These are phyloP conservation scores for Brassica hybrid DNA, from an alignment of 441 rosid species.

Conservation along the genomic window DNA sequence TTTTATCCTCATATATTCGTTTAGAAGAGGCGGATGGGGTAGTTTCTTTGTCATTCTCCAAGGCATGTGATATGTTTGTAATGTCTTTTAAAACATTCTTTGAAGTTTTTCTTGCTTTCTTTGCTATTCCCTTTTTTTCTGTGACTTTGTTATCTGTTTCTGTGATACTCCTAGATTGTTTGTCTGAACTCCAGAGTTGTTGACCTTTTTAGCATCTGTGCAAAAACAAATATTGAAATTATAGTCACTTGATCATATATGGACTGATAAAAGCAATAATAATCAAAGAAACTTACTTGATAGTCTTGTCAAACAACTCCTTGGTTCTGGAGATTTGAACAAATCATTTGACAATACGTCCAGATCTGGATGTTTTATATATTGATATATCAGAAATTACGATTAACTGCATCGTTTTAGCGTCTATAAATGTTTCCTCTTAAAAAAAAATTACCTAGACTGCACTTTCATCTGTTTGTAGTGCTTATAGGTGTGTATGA, in stretches of 20 bases:
- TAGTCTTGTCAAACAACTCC: not conserved
- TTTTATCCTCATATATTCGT: not conserved
- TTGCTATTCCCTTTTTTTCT: not conserved
- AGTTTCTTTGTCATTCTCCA: not conserved
- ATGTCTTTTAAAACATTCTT: not conserved
- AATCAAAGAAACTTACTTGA: too few relatives aligned
- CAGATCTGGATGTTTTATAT: too few relatives aligned
- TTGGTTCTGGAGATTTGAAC: not conserved
- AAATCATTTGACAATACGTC: not conserved
- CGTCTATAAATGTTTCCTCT: too few relatives aligned
- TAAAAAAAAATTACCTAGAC: not conserved
- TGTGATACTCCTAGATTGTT: not conserved
- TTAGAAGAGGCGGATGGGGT: not conserved
- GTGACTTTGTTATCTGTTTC: not conserved
- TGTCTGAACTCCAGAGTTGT: not conserved
- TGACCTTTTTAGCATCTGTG: not conserved
- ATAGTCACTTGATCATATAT: not conserved
- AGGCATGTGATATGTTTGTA: not conserved
- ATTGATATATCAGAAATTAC: too few relatives aligned
- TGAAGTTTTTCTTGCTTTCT: not conserved
- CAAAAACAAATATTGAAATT: not conserved
- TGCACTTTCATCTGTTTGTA: not conserved
- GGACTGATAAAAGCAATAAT: not conserved
- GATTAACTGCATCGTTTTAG: too few relatives aligned
- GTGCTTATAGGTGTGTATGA: not conserved